A percentile compares a stretch with the other conserved stretches of the same genome.
Conservation (phyloP, 164 flowering plant genomes). For the Chimonanthus praecox region DNA sequence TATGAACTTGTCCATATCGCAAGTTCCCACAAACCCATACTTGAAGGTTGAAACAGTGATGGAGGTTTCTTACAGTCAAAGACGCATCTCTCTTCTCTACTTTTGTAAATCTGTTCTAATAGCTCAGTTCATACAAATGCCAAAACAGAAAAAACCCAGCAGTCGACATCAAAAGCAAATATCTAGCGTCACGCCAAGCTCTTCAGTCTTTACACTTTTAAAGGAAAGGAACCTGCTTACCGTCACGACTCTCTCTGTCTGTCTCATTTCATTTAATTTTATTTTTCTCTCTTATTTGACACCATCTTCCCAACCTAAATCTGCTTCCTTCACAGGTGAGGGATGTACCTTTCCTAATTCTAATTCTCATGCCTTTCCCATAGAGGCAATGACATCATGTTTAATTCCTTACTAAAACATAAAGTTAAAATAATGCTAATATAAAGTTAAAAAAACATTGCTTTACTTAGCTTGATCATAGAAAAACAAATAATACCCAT, state of each 20-base stretch:
- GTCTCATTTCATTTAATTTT: neutral
- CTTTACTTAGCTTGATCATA: neutral
- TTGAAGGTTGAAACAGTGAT: neutral
- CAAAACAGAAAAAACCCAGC: neutral
- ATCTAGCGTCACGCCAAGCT: neutral
- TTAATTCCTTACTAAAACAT: neutral
- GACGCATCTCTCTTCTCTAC: neutral
- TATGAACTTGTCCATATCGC: neutral
- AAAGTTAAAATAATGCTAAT: neutral
- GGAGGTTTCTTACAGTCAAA: neutral
- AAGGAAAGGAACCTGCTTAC: slow-evolving; percentile 2
- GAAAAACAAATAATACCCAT: neutral
- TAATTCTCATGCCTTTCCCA: neutral
- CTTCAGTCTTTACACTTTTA: neutral
- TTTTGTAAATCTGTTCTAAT: neutral
- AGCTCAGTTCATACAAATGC: neutral
- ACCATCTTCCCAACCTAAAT: neutral
- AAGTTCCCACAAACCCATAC: neutral
- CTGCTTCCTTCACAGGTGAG: neutral
- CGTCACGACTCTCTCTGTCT: slow-evolving; percentile 1
- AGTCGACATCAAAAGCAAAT: neutral
- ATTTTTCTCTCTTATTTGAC: neutral
- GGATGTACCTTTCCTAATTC: neutral
- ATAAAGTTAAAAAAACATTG: neutral
- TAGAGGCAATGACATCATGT: neutral